Percentiles rank a stretch among this genome's conserved stretches.
Evolutionary conservation across 2,329 filamentous ascomycete genomes (phyloP).

Genomic region (Pyrenophora tritici-repentis): DNA sequence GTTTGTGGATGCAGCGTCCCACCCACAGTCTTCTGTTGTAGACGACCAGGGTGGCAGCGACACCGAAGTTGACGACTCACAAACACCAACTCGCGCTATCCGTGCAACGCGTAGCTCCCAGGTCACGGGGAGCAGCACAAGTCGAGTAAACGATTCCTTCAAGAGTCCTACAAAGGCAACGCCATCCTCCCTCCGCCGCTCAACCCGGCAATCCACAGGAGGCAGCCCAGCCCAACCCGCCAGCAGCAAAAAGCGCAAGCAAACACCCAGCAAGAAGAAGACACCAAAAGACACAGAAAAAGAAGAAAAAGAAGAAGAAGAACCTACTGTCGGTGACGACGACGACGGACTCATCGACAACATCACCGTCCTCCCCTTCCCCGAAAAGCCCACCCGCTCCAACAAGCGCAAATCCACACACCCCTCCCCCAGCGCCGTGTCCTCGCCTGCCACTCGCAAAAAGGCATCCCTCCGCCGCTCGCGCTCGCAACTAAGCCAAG

Average conservation of each 20-base stretch:
- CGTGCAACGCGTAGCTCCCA: constrained; percentile 4
- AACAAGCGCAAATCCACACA: constrained; percentile 31
- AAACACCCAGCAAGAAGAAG: constrained; percentile 21
- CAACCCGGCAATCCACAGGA: constrained; percentile 29
- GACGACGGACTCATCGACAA: constrained; percentile 47
- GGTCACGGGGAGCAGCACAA: constrained; percentile 31
- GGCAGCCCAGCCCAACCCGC: constrained; percentile 24
- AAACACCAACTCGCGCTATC: constrained; percentile 7
- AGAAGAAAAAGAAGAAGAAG: background rate
- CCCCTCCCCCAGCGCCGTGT: background rate
- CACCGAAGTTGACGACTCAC: constrained; percentile 32
- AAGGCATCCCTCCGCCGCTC: constrained; percentile 34
- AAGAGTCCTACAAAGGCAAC: constrained; percentile 24
- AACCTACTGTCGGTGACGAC: constrained; percentile 11
- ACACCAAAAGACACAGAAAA: constrained; percentile 14
- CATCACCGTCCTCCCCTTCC: constrained; percentile 44
- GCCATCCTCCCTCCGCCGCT: constrained; percentile 32
- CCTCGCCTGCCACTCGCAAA: constrained; percentile 26
- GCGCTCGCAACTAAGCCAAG: constrained; percentile 36
- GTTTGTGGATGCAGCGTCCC: constrained; percentile 33
- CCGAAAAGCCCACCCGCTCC: background rate
- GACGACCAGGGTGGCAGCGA: constrained; percentile 18
- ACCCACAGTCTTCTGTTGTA: constrained; percentile 8
- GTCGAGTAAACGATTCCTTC: constrained; percentile 47
- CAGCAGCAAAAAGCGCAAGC: constrained; percentile 33